These are phyloP conservation scores for Benincasa hispida DNA, from an alignment of 306 rosid species.

Conservation along the genomic window DNA sequence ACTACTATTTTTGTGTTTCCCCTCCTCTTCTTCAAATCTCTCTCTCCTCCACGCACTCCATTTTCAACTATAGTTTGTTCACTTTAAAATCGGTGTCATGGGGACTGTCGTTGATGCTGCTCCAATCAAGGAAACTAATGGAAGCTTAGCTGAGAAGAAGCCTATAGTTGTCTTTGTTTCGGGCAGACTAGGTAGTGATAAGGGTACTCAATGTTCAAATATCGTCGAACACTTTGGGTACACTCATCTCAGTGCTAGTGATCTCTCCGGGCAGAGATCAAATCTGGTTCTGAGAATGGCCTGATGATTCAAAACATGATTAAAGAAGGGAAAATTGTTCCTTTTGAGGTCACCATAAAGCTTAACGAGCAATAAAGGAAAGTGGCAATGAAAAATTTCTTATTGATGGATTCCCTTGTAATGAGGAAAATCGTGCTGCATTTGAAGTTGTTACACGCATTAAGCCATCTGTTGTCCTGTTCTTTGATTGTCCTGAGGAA, in stretches of 20 bases:
- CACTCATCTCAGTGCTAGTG: conserved; percentile 99
- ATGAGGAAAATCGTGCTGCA: conserved; percentile 98
- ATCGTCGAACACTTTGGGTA: conserved; percentile 60
- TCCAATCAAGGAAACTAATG: conserved; percentile 37
- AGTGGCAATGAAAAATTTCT: conserved; percentile 79
- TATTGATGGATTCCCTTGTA: conserved; percentile 98
- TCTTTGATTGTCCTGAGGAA: conserved; percentile 73
- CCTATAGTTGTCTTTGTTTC: conserved; percentile 86
- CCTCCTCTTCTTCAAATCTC: too few relatives aligned
- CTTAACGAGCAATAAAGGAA: conserved; percentile 74
- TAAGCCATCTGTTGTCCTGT: conserved; percentile 74
- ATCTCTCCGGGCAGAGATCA: conserved; percentile 93
- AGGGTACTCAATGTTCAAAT: conserved; percentile 92
- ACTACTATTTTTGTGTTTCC: too few relatives aligned
- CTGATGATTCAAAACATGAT: conserved; percentile 93
- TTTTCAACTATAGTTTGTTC: conserved; percentile 13
- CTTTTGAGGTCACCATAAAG: conserved; percentile 85
- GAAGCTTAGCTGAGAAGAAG: conserved; percentile 45
- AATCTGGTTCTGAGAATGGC: conserved; percentile 98
- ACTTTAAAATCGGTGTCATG: conserved; percentile 37
- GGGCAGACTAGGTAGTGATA: conserved; percentile 99
- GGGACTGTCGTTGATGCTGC: conserved; percentile 60
- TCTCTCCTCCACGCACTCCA: too few relatives aligned
- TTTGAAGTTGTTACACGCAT: conserved; percentile 80
- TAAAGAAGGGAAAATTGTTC: conserved; percentile 91